These are phyloP conservation scores for Pelargonium myrrhifolium DNA, from an alignment of 441 rosid genomes.

Conservation along the genomic window DNA sequence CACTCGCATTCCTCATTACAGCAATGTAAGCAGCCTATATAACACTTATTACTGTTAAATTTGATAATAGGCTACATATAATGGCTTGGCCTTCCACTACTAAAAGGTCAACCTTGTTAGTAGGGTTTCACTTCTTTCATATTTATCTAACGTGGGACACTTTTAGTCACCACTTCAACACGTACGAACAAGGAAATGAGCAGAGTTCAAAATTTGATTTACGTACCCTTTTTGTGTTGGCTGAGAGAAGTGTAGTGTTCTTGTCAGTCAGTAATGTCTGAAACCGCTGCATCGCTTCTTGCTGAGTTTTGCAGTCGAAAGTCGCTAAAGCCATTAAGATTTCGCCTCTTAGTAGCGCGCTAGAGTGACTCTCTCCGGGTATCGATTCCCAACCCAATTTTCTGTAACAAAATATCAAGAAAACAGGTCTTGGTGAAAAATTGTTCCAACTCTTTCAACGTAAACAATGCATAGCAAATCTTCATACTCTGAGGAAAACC, in stretches of 20 bases:
- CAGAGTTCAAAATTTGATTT: not conserved
- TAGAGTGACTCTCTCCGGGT: constrained; percentile 29
- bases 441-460: no score
- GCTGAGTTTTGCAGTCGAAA: constrained; percentile 25
- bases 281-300: constrained; percentile 30
- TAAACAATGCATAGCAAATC: no score
- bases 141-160: no score
- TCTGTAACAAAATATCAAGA: no score
- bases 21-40: constrained; percentile 35
- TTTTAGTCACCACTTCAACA: no score
- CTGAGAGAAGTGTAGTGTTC: constrained; percentile 27
- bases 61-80: no score
- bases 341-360: constrained; percentile 32
- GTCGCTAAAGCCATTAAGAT: constrained; percentile 28
- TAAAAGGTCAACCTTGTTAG: no score
- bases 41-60: not conserved
- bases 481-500: constrained; percentile 27
- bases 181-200: not conserved
- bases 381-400: constrained; percentile 31
- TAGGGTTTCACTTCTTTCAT: no score
- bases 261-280: constrained; percentile 23
- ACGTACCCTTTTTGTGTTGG: constrained; percentile 34
- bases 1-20: constrained; percentile 30
- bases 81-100: no score
- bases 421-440: no score